Conservation (phyloP, 192 early-diverging fungal genomes). For the Coemansia sp. region DNA sequence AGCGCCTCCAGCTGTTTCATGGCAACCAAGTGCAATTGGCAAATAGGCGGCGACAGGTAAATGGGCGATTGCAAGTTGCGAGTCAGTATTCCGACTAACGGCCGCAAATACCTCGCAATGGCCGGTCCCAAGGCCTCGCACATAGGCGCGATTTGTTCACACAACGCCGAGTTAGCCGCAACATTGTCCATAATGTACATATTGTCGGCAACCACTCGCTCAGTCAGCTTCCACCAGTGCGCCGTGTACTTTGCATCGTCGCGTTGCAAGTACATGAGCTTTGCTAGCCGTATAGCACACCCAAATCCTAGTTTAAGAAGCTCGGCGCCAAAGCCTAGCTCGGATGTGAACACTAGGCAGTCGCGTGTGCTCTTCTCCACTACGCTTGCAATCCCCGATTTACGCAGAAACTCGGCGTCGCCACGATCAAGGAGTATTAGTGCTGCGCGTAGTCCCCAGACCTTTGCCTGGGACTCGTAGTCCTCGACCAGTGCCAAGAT, state of each 20-base stretch:
- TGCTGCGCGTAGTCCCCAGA: conserved; percentile 29
- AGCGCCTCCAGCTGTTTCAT: conserved; percentile 28
- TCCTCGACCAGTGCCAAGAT: conserved; percentile 39
- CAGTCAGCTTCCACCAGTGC: conserved; percentile 34
- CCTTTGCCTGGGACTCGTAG: conserved; percentile 27
- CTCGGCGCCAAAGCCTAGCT: conserved; percentile 13
- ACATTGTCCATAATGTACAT: conserved; percentile 40
- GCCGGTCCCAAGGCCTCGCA: conserved; percentile 31
- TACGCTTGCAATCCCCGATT: conserved; percentile 36
- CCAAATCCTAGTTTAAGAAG: conserved; percentile 26
- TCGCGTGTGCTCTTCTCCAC: conserved; percentile 24
- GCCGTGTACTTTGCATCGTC: conserved; percentile 15
- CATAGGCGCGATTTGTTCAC: conserved; percentile 15
- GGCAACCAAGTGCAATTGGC: conserved; percentile 21
- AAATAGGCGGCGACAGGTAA: conserved; percentile 13
- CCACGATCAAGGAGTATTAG: conserved; percentile 9
- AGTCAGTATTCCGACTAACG: conserved; percentile 32
- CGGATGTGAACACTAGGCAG: conserved; percentile 30
- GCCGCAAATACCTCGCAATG: conserved; percentile 32
- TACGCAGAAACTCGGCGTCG: conserved; percentile 27
- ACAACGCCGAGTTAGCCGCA: conserved; percentile 16
- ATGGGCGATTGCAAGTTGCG: conserved; percentile 27
- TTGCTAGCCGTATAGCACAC: conserved; percentile 7
- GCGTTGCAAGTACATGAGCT: conserved; percentile 6
- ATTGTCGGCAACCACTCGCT: conserved; percentile 28